Evolutionary conservation across 2,329 filamentous ascomycete species (phyloP).

Genomic region (Bisporella sp.): DNA sequence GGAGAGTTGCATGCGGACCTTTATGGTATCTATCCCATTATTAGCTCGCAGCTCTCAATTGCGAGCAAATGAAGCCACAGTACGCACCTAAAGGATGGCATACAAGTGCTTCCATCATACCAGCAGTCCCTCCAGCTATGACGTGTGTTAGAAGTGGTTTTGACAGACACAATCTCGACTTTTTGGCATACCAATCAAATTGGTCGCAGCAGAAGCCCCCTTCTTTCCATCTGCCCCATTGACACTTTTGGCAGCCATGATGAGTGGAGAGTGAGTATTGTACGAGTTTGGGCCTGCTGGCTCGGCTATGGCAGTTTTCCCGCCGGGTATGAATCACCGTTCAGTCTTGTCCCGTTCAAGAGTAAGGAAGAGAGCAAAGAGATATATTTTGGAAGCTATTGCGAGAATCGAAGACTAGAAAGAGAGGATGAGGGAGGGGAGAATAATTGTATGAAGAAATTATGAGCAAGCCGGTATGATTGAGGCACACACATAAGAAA

Average conservation of each 20-base stretch:
- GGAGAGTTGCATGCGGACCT: constrained; percentile 98
- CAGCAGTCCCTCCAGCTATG: constrained; percentile 86
- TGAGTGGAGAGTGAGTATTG: not conserved
- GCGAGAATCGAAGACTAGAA: no score
- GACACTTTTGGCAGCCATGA: constrained; percentile 53
- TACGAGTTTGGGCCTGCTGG: not conserved
- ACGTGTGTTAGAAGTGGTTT: constrained; percentile 7
- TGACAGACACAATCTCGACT: not conserved
- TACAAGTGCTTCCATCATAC: constrained; percentile 97
- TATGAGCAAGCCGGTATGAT: no score
- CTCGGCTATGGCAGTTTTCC: not conserved
- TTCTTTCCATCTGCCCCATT: constrained; percentile 56
- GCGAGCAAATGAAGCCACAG: not conserved
- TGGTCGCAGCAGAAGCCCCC: constrained; percentile 79
- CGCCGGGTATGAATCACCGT: not conserved
- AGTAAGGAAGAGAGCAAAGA: no score
- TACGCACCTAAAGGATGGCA: constrained; percentile 84
- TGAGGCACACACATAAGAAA: no score
- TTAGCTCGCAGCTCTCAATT: not conserved
- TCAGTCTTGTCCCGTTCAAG: no score
- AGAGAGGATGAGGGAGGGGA: no score
- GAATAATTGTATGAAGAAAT: no score
- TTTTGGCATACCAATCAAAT: constrained; percentile 67
- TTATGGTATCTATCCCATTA: constrained; percentile 71
- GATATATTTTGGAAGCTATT: no score